Percentiles rank a stretch among this genome's conserved stretches.
phyloP scores from a whole-genome alignment of 352 stramenopile species.

The Phytopythium mirpurense region DNA sequence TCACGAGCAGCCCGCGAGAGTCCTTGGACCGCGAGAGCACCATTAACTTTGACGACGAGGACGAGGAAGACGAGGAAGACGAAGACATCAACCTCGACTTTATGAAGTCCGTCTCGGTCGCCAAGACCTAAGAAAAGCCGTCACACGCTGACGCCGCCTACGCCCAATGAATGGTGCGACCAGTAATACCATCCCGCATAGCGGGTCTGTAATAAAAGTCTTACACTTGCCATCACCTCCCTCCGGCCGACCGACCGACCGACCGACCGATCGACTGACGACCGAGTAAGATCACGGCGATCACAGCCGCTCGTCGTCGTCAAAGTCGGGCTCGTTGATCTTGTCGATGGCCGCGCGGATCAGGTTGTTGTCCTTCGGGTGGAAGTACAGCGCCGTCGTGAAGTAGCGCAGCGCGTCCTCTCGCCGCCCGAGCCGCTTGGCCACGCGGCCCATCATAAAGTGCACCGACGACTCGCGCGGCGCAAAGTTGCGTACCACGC shows the following conservation, averaged over 20 bases:
- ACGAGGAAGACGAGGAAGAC: conserved; percentile 37
- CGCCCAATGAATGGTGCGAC: no score
- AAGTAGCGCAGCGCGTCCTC: conserved; percentile 96
- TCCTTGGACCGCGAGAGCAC: conserved; percentile 26
- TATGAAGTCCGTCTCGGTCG: conserved; percentile 39
- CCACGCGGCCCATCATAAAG: conserved; percentile 96
- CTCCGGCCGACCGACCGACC: no score
- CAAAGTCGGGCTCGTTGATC: conserved; percentile 66
- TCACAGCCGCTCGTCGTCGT: conserved; percentile 52
- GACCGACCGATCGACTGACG: no score
- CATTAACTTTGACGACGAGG: conserved; percentile 27
- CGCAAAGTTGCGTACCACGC: conserved; percentile 90
- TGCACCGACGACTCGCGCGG: conserved; percentile 96
- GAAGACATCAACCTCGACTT: conserved; percentile 83
- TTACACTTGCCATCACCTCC: background rate
- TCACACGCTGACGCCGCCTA: no score
- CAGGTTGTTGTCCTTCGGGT: conserved; percentile 96
- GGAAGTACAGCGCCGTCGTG: conserved; percentile 94
- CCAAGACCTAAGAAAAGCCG: conserved; percentile 2
- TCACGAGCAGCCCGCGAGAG: conserved; percentile 24
- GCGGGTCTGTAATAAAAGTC: conserved; percentile 2
- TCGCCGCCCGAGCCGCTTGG: conserved; percentile 77
- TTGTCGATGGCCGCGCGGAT: conserved; percentile 96
- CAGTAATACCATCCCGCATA: background rate
- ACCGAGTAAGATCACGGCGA: no score